Evolutionary conservation across 306 rosid genomes (phyloP).

Genomic region (Begonia masoniana): DNA sequence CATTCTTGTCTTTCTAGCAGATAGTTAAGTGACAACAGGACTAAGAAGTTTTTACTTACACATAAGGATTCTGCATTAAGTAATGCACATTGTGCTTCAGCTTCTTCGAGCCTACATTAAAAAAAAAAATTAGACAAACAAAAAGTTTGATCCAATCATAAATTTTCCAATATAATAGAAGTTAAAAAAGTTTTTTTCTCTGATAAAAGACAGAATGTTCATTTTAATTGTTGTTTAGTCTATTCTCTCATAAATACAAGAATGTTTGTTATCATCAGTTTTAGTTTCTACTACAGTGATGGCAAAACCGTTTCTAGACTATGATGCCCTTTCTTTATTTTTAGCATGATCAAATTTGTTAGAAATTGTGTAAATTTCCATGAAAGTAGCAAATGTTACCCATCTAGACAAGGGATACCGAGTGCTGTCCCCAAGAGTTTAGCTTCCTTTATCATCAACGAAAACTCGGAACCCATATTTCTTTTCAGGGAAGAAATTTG

Average conservation of each 20-base stretch:
- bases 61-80: slow-evolving; percentile 54
- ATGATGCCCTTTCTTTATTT: no score
- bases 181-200: background rate
- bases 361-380: no score
- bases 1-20: background rate
- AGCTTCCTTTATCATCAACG: slow-evolving; percentile 71
- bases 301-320: no score
- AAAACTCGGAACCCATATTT: slow-evolving; percentile 71
- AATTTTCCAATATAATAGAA: background rate
- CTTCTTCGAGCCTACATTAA: slow-evolving; percentile 67
- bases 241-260: no score
- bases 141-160: background rate
- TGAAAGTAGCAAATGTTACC: slow-evolving; percentile 26
- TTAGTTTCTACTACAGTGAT: background rate
- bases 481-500: slow-evolving; percentile 37
- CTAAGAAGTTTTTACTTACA: slow-evolving; percentile 25
- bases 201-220: background rate
- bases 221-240: no score
- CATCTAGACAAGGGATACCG: slow-evolving; percentile 63
- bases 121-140: background rate
- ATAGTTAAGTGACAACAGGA: background rate
- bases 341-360: no score
- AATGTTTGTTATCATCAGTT: background rate
- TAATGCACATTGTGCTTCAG: slow-evolving; percentile 81
- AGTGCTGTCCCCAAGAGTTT: slow-evolving; percentile 56